Base-by-base conservation (phyloP, 305 asterid species). In the Fraxinus dipetala region DNA sequence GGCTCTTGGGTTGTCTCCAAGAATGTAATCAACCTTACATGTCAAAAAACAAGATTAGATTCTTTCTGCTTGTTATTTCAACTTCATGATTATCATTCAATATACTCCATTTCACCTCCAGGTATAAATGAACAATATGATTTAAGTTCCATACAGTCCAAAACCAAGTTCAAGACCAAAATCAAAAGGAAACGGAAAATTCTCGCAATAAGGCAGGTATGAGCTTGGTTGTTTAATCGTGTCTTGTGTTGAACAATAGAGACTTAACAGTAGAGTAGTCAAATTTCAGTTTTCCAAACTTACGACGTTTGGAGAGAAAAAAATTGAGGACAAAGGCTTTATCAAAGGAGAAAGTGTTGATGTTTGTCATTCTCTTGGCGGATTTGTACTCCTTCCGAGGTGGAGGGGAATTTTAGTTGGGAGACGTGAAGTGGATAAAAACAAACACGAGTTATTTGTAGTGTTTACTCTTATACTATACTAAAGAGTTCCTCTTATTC, bases 1-100 rank as follows among this genome's bases (percentile, higher is more conserved):
- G 35, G 97, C 99, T 75, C 99, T 91, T 43, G 99, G 99, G 82
- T 96, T 96, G 87, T 96, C 98, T 59, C 99, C 99, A 22, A 96
- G 96, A 78, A 96, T 93, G 91, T 96, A 96, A 72, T 96, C 99
- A 80, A 94, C 98, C 99, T 96, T 48, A 6, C 0, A 22, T 77
- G 43, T 36, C 48, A 54, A 78, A 34, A 70, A 43, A 14, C 28
- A 43, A 31, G 30, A 75, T 18, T 30, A 18, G 24, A 36, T 48
- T 35, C 22, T 30, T 69, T 65, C 35, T 65, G 40, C 75, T 30
- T 16, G 20, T 69, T 69, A 11, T 14, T 28, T 69, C 75, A 11
- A 69, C 7, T 30, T 69, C 32, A 65, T 24, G 34, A 65, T 61
- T 61, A 61, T 61, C 32, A 59, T 26, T 63, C 14, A 24, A 63